phyloP scores from a whole-genome alignment of 176 grass and related monocot species.

The Carex littledalei region DNA sequence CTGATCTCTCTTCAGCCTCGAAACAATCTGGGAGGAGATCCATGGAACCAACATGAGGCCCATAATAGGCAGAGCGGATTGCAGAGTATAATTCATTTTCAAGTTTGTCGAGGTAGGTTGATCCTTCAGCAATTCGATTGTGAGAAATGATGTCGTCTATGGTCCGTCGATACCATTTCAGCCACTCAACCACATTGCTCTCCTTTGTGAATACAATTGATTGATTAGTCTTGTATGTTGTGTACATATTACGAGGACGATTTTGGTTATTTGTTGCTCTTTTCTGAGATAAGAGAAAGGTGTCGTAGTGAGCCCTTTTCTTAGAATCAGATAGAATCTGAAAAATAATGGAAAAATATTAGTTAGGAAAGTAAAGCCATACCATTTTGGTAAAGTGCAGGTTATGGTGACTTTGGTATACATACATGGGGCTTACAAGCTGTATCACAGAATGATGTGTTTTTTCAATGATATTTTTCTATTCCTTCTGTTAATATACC shows the following conservation, averaged over 20 bases:
- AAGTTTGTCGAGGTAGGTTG: slow-evolving; percentile 73
- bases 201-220: slow-evolving; percentile 50
- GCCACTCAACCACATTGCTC: slow-evolving; percentile 86
- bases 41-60: slow-evolving; percentile 59
- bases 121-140: slow-evolving; percentile 53
- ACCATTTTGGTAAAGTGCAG: background rate
- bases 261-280: slow-evolving; percentile 43
- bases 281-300: slow-evolving; percentile 58
- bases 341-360: background rate
- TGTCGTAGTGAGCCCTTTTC: slow-evolving; percentile 68
- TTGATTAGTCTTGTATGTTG: slow-evolving; percentile 30
- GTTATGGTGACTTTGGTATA: background rate
- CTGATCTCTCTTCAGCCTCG: slow-evolving; percentile 91
- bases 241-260: slow-evolving; percentile 33
- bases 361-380: background rate
- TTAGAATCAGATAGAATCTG: slow-evolving; percentile 90
- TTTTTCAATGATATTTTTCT: background rate
- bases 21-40: slow-evolving; percentile 87
- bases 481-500: background rate
- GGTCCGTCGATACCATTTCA: slow-evolving; percentile 83
- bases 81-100: slow-evolving; percentile 84
- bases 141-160: slow-evolving; percentile 72
- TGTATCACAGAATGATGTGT: background rate
- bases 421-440: background rate
- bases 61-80: slow-evolving; percentile 77